Evolutionary conservation across 2,329 filamentous ascomycete genomes (phyloP).

Genomic region (Diaporthe batatas): DNA sequence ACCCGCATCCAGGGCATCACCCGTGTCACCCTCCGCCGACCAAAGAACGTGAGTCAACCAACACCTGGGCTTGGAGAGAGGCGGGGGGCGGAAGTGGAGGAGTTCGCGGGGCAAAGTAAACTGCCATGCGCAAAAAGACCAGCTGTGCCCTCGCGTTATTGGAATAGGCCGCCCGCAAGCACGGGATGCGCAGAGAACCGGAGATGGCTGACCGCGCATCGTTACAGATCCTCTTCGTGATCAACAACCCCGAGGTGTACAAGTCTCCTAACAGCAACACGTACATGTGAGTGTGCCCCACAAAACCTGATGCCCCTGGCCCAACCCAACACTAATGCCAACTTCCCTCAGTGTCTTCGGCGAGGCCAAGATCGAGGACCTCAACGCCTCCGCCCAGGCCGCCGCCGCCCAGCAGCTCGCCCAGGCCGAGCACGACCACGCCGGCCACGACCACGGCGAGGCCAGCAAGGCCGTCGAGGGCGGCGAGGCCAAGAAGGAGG

Average conservation of each 20-base stretch:
- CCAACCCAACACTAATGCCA: slow-evolving; percentile 40
- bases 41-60: slow-evolving; percentile 89
- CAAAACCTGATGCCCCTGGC: neutral
- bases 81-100: neutral
- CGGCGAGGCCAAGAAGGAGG: slow-evolving; percentile 79
- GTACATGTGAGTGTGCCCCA: slow-evolving; percentile 87
- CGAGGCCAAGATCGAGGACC: slow-evolving; percentile 99
- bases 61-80: neutral
- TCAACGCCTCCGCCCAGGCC: slow-evolving; percentile 98
- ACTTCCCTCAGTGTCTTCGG: slow-evolving; percentile 84
- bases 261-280: slow-evolving; percentile 99
- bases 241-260: slow-evolving; percentile 99
- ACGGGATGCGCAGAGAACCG: neutral
- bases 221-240: slow-evolving; percentile 94
- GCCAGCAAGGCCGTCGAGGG: slow-evolving; percentile 71
- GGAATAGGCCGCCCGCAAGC: neutral
- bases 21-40: slow-evolving; percentile 95
- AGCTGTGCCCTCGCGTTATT: too few species aligned
- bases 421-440: slow-evolving; percentile 74
- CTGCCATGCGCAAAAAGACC: neutral
- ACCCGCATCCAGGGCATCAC: slow-evolving; percentile 98
- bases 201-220: slow-evolving; percentile 30
- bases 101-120: slow-evolving; percentile 27
- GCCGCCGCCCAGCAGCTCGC: slow-evolving; percentile 96
- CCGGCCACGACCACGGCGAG: slow-evolving; percentile 80